Evolutionary conservation across 768 basidiomycete species (phyloP), one percentile per base, ranked within the genome.

Genomic region (Cystobasidium onofrii): DNA sequence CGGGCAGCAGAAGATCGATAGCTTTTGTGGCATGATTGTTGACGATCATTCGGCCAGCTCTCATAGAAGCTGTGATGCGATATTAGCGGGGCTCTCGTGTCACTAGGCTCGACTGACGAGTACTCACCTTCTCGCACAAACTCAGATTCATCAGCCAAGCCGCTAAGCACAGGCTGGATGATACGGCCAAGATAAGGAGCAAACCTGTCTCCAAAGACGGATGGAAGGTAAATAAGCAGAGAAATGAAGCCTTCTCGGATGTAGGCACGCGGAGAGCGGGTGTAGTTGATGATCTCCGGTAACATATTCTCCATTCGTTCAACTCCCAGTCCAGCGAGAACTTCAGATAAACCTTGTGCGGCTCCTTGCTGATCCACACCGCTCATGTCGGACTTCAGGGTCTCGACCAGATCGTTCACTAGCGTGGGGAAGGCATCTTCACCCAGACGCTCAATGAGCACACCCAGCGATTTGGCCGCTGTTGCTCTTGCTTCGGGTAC

Each of bases 231-330:
- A 20, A 98, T 92, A 41, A 99, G 87, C 15, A 98, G 84, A 0
- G 94, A 96, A 89, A 99, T 98, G 84, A 97, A 98, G 12, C 96
- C 96, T 84, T 98, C 96, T 41, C 93, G 87, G 50, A 98, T 90
- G 31, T 92, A 94, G 29, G 93, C 86, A 12, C 91, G 85, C 0
- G 92, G 89, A 60, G 91, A 94, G 77, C 90, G 88, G 1, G 93
- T 91, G 80, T 92, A 97, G 33, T 86, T 86, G 75, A 99, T 88
- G 79, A 99, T 92, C 77, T 95, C 92, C 0, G 96, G 96, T 1
- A 98, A 85, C 1, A 99, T 84, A 6, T 90, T 89, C 80, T 99
- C 96, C 76, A 99, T 85, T 57, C 93, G 86, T 75, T 98, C 94
- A 90, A 96, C 94, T n/a, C 96, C 96, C 34, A 98, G 86, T 23